Base-by-base conservation (phyloP, 805 yeast genomes). In the Starmerella floricola region DNA sequence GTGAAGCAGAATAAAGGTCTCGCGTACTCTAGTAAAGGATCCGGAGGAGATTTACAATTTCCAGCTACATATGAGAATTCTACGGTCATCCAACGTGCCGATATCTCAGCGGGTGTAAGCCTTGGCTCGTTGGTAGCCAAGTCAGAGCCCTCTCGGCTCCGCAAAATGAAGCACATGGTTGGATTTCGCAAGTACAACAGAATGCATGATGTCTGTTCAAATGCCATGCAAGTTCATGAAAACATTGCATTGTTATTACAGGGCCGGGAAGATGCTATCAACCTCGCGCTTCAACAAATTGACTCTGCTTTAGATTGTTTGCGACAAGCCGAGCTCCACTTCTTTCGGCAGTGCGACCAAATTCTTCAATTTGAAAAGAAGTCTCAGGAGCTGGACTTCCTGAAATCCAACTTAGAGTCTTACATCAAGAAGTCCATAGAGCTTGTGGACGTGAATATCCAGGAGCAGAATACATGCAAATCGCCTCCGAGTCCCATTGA, bases 121-220 rank as follows among this genome's bases (percentile, higher is more conserved):
- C n/a, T n/a, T n/a, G n/a, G n/a, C n/a, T n/a, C n/a, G n/a, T n/a
- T n/a, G n/a, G n/a, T n/a, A n/a, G n/a, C n/a, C n/a, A 31, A 6
- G 21, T 5, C 8, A 10, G 12, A 8, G 17, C 21, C 21, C 6
- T 8, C 17, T 12, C 8, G 31, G 15, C 17, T 29, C 15, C 13
- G 6, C 17, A 15, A 23, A n/a, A 21, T 36, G 38, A 34, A 42
- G 6, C 46, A 46, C 20, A 19, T 42, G 5, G 8, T 41, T 11
- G 51, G 51, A 12, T 48, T 48, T 31, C 45, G 49, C 13, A 33
- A 15, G 26, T 38, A 46, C 33, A 34, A 40, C 32, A 28, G 23
- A 20, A 24, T 38, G 2, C 18, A 31, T 3, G 26, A 15, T 3
- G 3, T 34, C 8, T 30, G 26, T 1, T 17, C 12, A 12, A 15